Percentiles rank a stretch among this genome's conserved stretches.
Evolutionary conservation across 306 rosid species (phyloP).

Genomic region (Cucurbita maxima): DNA sequence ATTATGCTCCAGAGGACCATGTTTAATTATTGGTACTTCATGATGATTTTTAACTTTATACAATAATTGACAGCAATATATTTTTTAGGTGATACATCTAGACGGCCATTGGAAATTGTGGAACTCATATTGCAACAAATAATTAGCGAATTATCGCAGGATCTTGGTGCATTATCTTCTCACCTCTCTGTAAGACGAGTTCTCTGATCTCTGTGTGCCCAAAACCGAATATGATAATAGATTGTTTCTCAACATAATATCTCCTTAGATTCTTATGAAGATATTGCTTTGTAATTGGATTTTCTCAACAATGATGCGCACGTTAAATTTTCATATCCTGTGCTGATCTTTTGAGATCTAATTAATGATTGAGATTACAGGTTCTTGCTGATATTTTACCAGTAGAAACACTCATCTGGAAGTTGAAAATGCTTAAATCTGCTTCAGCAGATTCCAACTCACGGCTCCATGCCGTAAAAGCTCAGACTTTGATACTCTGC

Average conservation of each 20-base stretch:
- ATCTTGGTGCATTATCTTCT: conserved; percentile 33
- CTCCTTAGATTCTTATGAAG: not conserved
- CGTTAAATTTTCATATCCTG: conserved; percentile 13
- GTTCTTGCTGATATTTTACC: conserved; percentile 66
- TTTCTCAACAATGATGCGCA: not conserved
- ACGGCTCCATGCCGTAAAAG: conserved; percentile 61
- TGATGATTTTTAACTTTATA: conserved; percentile 5
- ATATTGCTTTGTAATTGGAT: not conserved
- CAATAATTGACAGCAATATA: conserved; percentile 16
- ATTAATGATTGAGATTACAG: conserved; percentile 32
- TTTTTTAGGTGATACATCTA: conserved; percentile 38
- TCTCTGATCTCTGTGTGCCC: not conserved
- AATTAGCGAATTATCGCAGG: conserved; percentile 37
- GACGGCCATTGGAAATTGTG: conserved; percentile 25
- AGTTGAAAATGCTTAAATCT: conserved; percentile 52
- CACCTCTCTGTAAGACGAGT: conserved; percentile 52
- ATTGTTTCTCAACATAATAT: not conserved
- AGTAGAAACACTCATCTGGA: conserved; percentile 70
- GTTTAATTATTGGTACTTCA: not conserved
- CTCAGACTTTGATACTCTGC: conserved; percentile 64
- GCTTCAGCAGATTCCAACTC: conserved; percentile 61
- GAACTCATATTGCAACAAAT: conserved; percentile 39
- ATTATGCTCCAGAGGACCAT: not conserved
- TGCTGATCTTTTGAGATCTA: conserved; percentile 10
- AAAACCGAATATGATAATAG: not conserved